A percentile compares a stretch with the other conserved stretches of the same genome.
These are phyloP conservation scores for Suhomyces tanzawaensis DNA, from an alignment of 805 yeast species.

Conservation along the genomic window DNA sequence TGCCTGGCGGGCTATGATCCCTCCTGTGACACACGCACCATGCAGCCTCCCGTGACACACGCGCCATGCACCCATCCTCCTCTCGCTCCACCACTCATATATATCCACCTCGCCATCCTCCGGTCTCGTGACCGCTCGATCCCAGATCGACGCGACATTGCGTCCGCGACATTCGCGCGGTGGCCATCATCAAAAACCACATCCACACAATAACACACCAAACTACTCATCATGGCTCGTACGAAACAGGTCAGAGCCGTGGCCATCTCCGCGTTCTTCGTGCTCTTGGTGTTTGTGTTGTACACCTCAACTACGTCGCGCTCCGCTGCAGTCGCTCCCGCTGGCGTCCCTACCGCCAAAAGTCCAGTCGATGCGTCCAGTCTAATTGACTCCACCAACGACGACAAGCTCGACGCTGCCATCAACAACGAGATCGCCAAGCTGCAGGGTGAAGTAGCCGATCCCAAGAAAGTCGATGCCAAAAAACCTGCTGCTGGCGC, in stretches of 20 bases:
- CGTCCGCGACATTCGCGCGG: too few species aligned
- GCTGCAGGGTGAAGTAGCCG: not conserved
- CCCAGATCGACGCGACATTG: too few species aligned
- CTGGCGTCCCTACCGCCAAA: not conserved
- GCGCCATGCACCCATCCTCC: too few species aligned
- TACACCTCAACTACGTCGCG: conserved; percentile 1
- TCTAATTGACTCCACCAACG: conserved; percentile 32
- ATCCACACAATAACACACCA: not conserved
- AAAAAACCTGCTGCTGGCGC: conserved; percentile 1
- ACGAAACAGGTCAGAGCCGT: conserved; percentile 9
- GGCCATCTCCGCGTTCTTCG: conserved; percentile 2
- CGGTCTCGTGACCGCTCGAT: too few species aligned
- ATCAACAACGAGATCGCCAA: conserved; percentile 36
- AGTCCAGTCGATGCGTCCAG: conserved; percentile 18
- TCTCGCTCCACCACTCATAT: too few species aligned
- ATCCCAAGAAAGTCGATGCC: not conserved
- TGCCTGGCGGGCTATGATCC: too few species aligned
- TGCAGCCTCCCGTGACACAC: too few species aligned
- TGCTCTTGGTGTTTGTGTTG: conserved; percentile 6
- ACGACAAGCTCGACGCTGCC: conserved; percentile 38
- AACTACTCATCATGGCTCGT: conserved; percentile 6
- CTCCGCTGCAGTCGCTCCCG: not conserved
- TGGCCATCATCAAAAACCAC: too few species aligned
- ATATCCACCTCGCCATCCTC: too few species aligned
- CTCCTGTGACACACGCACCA: too few species aligned